Evolutionary conservation across 257 asterid genomes (phyloP), one percentile per base, ranked within the genome.

Genomic region (Solanum chiquidenum): DNA sequence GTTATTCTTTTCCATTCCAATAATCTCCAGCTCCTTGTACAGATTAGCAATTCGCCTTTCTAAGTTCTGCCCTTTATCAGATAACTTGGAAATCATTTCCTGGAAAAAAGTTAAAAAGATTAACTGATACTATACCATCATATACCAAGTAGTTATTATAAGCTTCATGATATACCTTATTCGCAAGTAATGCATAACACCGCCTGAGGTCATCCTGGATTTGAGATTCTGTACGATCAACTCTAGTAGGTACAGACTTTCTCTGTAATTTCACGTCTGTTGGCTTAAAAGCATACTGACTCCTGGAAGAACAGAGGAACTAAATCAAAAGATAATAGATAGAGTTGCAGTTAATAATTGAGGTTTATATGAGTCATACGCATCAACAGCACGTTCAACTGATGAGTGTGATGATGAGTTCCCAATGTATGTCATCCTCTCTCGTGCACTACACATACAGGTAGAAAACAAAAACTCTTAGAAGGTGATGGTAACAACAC

Each of bases 31-130:
- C 90, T 93, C 93, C 89, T 64, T 88, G 5, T 86, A 80, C 90
- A 94, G 90, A 33, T 93, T 89, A 89, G 90, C 90, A 89, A 97
- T 93, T 85, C 94, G 96, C 86, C 86, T 93, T 33, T 89, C 88
- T 89, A 97, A 77, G 77, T 89, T 97, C 90, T 91, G 94, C 82
- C 99, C 99, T 68, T 90, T 94, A 88, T 96, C 99, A 27, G 98
- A 95, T 60, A 96, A 89, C 66, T 86, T 92, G 33, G 95, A 92
- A 21, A 95, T 86, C 42, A 91, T 89, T 12, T 42, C 94, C 99
- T 96, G 91, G 55, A 83, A 66, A 83, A 58, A 27, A 3, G 16
- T 46, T 76, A 0, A 13, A 75, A 27, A 42, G 40, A 35, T 49
- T 34, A 86, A 72, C 21, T 14, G 16, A 84, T 35, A 58, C 21